These are phyloP conservation scores for Sideroxylon spinosum DNA, from an alignment of 179 eudicot genomes.

Conservation along the genomic window DNA sequence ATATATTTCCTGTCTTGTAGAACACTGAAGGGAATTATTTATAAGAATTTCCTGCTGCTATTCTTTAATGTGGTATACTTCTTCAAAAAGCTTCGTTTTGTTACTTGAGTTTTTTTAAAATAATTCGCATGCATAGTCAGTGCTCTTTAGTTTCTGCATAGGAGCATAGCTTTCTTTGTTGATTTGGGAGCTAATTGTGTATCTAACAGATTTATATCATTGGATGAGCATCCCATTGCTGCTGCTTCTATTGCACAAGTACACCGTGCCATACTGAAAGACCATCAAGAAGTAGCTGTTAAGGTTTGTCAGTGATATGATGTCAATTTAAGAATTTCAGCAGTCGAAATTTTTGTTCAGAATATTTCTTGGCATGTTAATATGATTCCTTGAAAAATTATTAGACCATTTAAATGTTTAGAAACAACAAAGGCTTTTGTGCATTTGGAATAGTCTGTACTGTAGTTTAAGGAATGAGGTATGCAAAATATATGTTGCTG, in stretches of 20 bases:
- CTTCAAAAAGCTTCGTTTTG: neutral
- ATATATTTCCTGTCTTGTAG: neutral
- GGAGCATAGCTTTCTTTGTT: conserved; percentile 2
- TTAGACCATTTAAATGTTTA: neutral
- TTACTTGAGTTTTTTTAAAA: neutral
- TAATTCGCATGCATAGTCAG: neutral
- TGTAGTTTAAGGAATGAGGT: too few species aligned
- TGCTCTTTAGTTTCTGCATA: conserved; percentile 1
- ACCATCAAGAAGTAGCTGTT: conserved; percentile 73
- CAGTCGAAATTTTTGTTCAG: neutral
- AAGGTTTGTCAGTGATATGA: conserved; percentile 44
- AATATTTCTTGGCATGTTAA: neutral
- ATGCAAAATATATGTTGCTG: too few species aligned
- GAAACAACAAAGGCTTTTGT: neutral
- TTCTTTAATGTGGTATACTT: neutral
- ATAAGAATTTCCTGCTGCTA: neutral
- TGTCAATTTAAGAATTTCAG: neutral
- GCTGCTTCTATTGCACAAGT: conserved; percentile 98
- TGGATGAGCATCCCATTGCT: conserved; percentile 85
- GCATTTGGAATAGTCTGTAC: too few species aligned
- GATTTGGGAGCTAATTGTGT: conserved; percentile 20
- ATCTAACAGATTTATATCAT: conserved; percentile 58
- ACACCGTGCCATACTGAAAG: conserved; percentile 69
- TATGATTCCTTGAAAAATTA: neutral
- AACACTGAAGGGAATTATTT: neutral